Conservation (phyloP, 202 grass and related monocot genomes). For the Cymbopogon flexuosus region DNA sequence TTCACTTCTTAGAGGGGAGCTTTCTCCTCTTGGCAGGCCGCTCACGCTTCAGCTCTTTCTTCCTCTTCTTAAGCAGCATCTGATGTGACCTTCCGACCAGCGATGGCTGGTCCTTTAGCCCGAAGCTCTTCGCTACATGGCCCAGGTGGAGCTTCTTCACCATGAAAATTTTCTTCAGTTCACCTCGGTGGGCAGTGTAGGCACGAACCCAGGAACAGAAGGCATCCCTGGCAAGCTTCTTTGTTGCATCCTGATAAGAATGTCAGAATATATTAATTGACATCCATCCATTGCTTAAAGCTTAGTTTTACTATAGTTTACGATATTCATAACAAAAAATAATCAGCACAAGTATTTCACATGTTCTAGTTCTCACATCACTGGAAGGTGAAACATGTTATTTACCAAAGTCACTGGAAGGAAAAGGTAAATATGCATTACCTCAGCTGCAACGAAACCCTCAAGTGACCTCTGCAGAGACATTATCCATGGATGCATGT, state of each 20-base stretch:
- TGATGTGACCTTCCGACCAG: constrained; percentile 69
- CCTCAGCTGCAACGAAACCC: constrained; percentile 60
- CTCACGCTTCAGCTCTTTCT: constrained; percentile 54
- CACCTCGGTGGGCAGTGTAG: constrained; percentile 82
- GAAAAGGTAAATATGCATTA: constrained; percentile 16
- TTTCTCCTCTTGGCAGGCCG: constrained; percentile 53
- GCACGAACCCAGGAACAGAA: constrained; percentile 93
- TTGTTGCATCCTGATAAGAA: constrained; percentile 42
- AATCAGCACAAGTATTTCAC: background rate
- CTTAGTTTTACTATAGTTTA: background rate
- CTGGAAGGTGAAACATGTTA: constrained; percentile 5
- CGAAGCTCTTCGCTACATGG: constrained; percentile 76
- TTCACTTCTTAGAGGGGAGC: constrained; percentile 36
- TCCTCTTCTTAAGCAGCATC: constrained; percentile 72
- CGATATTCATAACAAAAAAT: background rate
- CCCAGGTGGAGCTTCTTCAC: constrained; percentile 93
- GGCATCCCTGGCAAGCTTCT: constrained; percentile 72
- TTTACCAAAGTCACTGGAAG: background rate
- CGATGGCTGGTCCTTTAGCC: constrained; percentile 77
- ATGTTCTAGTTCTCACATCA: background rate
- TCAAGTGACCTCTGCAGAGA: constrained; percentile 76
- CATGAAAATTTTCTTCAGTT: constrained; percentile 94
- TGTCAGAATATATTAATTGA: background rate
- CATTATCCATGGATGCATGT: constrained; percentile 91
- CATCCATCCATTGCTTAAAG: background rate